Conservation (phyloP, 177 flowering plant species). For the Tripterygium wilfordii region DNA sequence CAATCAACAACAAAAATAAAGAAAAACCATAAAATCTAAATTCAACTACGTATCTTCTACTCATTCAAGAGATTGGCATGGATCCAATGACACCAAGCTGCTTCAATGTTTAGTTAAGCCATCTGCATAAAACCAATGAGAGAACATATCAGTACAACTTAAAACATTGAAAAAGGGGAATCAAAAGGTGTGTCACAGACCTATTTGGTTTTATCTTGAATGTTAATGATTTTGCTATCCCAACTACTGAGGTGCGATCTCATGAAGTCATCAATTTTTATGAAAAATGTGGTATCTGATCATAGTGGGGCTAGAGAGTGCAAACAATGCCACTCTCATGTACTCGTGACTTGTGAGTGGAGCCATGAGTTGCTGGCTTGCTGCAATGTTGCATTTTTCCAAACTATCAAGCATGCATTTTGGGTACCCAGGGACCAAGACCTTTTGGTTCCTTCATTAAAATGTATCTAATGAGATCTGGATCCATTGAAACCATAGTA, state of each 20-base stretch:
- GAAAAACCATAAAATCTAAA: too few relatives aligned
- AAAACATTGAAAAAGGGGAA: too few relatives aligned
- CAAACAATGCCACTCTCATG: slow-evolving; percentile 59
- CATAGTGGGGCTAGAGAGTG: slow-evolving; percentile 43
- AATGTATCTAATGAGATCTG: slow-evolving; percentile 63
- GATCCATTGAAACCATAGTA: slow-evolving; percentile 65
- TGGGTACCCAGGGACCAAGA: slow-evolving; percentile 74
- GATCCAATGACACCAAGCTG: slow-evolving; percentile 48
- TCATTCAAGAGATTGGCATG: slow-evolving; percentile 20
- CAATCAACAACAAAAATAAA: too few relatives aligned
- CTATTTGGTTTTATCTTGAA: slow-evolving; percentile 64
- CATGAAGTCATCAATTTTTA: slow-evolving; percentile 49
- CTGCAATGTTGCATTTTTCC: slow-evolving; percentile 62
- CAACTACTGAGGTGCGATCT: slow-evolving; percentile 49
- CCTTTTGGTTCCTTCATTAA: slow-evolving; percentile 70
- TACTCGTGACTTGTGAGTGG: slow-evolving; percentile 51
- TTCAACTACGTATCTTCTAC: too few relatives aligned
- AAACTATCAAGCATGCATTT: slow-evolving; percentile 62
- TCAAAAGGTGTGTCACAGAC: too few relatives aligned
- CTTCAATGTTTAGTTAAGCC: slow-evolving; percentile 38
- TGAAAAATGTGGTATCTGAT: slow-evolving; percentile 49
- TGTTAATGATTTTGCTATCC: slow-evolving; percentile 44
- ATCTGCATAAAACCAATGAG: slow-evolving; percentile 37
- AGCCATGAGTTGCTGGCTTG: slow-evolving; percentile 58
- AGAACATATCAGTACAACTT: background rate